Conservation (phyloP, 2,329 filamentous ascomycete genomes). For the Daldinia sp. region DNA sequence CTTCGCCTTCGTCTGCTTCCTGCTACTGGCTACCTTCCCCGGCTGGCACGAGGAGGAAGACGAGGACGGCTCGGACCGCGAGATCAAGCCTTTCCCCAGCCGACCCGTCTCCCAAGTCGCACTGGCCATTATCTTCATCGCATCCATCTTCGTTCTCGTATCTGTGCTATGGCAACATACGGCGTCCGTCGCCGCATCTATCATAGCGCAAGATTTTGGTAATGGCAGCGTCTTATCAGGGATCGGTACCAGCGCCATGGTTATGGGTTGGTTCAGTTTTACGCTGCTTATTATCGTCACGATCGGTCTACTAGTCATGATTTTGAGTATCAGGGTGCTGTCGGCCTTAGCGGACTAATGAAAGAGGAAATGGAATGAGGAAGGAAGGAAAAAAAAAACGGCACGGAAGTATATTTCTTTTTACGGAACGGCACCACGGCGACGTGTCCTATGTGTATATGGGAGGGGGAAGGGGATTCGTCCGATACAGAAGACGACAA, state of each 20-base stretch:
- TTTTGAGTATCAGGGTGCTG: constrained; percentile 88
- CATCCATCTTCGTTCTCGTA: constrained; percentile 78
- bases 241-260: constrained; percentile 82
- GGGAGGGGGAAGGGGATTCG: constrained; percentile 18
- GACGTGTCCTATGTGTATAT: constrained; percentile 44
- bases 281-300: constrained; percentile 93
- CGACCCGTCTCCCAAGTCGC: constrained; percentile 92
- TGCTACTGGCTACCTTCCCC: constrained; percentile 95
- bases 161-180: constrained; percentile 92
- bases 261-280: constrained; percentile 97
- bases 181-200: constrained; percentile 92
- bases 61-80: constrained; percentile 82
- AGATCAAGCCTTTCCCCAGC: constrained; percentile 94
- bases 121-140: constrained; percentile 88
- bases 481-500: constrained; percentile 34
- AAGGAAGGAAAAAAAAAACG: not conserved
- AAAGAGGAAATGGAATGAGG: constrained; percentile 36
- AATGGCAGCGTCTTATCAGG: constrained; percentile 54
- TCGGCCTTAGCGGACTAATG: constrained; percentile 65
- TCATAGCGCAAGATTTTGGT: constrained; percentile 73
- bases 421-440: constrained; percentile 15
- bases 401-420: constrained; percentile 20
- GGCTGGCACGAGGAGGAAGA: constrained; percentile 96
- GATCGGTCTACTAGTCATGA: constrained; percentile 95
- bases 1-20: constrained; percentile 94